Evolutionary conservation across 495 filamentous ascomycete genomes (phyloP).

Genomic region (Aspergillus taichungensis): DNA sequence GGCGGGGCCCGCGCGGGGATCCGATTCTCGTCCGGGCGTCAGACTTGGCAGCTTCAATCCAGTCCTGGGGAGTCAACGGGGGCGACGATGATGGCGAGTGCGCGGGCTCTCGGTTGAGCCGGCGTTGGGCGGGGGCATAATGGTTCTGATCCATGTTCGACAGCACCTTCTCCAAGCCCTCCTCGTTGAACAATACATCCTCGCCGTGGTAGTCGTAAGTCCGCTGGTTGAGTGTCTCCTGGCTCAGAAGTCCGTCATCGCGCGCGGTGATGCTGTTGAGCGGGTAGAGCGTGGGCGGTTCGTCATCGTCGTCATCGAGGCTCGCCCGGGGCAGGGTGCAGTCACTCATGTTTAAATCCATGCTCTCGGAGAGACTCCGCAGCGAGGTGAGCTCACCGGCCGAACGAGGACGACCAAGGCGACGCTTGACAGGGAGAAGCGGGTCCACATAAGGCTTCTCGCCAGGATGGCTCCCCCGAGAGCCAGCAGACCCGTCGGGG

Average conservation of each 20-base stretch:
- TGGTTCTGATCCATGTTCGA: constrained; percentile 17
- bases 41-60: constrained; percentile 33
- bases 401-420: constrained; percentile 27
- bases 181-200: constrained; percentile 13
- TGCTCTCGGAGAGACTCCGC: constrained; percentile 19
- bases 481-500: constrained; percentile 25
- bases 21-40: constrained; percentile 15
- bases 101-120: constrained; percentile 1
- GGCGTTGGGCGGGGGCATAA: constrained; percentile 15
- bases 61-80: constrained; percentile 34
- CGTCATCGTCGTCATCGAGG: constrained; percentile 13
- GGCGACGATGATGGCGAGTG: constrained; percentile 15
- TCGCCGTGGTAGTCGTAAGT: constrained; percentile 14
- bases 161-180: constrained; percentile 11
- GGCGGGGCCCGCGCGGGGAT: constrained; percentile 1
- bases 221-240: constrained; percentile 18
- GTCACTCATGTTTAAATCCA: constrained; percentile 26
- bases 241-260: constrained; percentile 17
- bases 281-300: constrained; percentile 23
- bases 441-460: constrained; percentile 16
- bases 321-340: constrained; percentile 17
- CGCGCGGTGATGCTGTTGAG: constrained; percentile 25
- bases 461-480: constrained; percentile 15
- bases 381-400: constrained; percentile 24
- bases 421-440: constrained; percentile 8